A percentile compares a stretch with the other conserved stretches of the same genome.
Conservation (phyloP, 2,329 filamentous ascomycete genomes). For the Colletotrichum siamense region DNA sequence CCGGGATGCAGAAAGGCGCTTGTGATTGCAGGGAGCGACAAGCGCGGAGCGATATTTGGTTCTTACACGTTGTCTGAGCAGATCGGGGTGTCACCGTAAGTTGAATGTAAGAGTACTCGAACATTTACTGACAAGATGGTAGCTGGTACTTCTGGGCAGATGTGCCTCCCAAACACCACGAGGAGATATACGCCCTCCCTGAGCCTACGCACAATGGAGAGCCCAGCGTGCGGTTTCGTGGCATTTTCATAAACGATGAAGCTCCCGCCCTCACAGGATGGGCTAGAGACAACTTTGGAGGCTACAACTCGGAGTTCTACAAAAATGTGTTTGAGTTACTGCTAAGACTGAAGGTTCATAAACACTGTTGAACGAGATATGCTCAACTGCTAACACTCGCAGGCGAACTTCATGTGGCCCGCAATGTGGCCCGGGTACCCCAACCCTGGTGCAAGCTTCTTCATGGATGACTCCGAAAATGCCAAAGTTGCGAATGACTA, state of each 20-base stretch:
- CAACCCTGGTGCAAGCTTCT: slow-evolving; percentile 60
- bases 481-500: slow-evolving; percentile 66
- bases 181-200: slow-evolving; percentile 54
- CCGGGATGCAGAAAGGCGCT: slow-evolving; percentile 51
- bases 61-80: slow-evolving; percentile 66
- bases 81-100: slow-evolving; percentile 62
- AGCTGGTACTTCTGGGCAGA: slow-evolving; percentile 67
- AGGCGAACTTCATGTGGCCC: slow-evolving; percentile 72
- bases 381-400: neutral
- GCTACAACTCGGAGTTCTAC: slow-evolving; percentile 64
- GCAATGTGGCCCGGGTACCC: slow-evolving; percentile 65
- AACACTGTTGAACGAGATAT: neutral
- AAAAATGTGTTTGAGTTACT: slow-evolving; percentile 67
- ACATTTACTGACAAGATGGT: neutral
- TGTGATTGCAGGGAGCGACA: slow-evolving; percentile 63
- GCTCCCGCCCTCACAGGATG: slow-evolving; percentile 63
- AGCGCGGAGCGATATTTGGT: slow-evolving; percentile 63
- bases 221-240: slow-evolving; percentile 64
- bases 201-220: slow-evolving; percentile 53
- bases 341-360: slow-evolving; percentile 51
- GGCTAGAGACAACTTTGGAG: slow-evolving; percentile 55
- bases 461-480: slow-evolving; percentile 64
- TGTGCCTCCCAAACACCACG: slow-evolving; percentile 53
- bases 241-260: slow-evolving; percentile 69
- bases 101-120: neutral